These are phyloP conservation scores for Thraustochytrium sp. DNA, from an alignment of 352 stramenopile species.

Conservation along the genomic window DNA sequence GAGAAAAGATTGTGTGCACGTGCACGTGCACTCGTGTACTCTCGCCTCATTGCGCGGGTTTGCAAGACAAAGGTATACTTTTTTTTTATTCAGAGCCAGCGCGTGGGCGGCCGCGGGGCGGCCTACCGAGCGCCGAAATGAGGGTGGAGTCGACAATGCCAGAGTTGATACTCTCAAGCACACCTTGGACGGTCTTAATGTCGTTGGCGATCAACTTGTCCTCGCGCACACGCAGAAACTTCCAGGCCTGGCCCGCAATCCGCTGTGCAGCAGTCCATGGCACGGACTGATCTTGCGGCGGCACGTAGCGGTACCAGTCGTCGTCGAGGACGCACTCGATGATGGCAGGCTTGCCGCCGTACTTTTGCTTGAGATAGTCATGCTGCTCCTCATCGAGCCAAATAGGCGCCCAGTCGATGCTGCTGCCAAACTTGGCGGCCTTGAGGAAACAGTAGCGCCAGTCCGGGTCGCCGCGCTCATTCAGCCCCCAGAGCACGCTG, in stretches of 20 bases:
- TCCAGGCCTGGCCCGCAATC: neutral
- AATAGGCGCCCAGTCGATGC: neutral
- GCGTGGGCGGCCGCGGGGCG: no score
- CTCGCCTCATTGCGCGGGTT: no score
- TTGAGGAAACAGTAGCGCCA: constrained; percentile 30
- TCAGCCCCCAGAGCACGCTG: neutral
- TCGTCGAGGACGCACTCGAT: constrained; percentile 44
- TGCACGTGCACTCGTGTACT: no score
- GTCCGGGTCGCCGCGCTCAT: neutral
- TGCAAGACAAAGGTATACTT: no score
- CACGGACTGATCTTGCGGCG: neutral
- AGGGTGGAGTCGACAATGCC: constrained; percentile 4
- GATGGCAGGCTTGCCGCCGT: neutral
- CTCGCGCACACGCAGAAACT: constrained; percentile 38
- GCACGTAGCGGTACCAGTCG: neutral
- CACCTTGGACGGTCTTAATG: constrained; percentile 11
- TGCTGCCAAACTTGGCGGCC: neutral
- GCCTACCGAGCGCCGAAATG: neutral
- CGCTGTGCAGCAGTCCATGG: neutral
- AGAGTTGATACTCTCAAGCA: constrained; percentile 38
- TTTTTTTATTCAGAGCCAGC: no score
- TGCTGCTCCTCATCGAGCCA: constrained; percentile 33
- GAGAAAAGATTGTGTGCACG: no score
- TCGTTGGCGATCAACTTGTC: constrained; percentile 44
- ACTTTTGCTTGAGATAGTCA: constrained; percentile 8